phyloP scores from a whole-genome alignment of 768 basidiomycete genomes.

The Phylloporus sp. region DNA sequence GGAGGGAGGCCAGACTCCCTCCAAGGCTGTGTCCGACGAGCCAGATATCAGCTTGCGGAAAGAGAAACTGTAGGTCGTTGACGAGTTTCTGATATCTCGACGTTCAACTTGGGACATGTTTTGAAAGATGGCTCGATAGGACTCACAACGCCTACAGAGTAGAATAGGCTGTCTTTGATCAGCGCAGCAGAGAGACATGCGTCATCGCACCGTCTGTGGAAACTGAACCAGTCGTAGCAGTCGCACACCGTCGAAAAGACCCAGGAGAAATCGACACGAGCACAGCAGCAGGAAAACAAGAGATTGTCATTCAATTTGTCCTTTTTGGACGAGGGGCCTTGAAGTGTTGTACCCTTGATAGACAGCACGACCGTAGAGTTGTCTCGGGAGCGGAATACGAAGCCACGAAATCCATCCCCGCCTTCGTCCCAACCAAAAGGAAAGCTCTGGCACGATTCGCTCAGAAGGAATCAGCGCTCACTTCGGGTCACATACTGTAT shows the following conservation, averaged over 20 bases:
- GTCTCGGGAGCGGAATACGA: conserved; percentile 75
- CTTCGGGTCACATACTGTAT: conserved; percentile 32
- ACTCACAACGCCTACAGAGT: conserved; percentile 80
- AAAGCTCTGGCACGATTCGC: conserved; percentile 50
- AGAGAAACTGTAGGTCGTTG: conserved; percentile 53
- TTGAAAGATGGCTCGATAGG: neutral
- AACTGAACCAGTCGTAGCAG: conserved; percentile 56
- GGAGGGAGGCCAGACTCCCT: conserved; percentile 58
- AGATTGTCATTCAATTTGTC: conserved; percentile 94
- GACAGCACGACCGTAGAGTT: conserved; percentile 83
- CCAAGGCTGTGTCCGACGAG: conserved; percentile 61
- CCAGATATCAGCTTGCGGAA: conserved; percentile 60
- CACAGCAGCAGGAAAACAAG: conserved; percentile 92
- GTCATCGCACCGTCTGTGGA: conserved; percentile 69
- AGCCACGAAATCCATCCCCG: conserved; percentile 81
- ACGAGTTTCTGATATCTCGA: conserved; percentile 42
- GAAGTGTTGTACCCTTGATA: conserved; percentile 86
- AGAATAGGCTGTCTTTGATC: conserved; percentile 88
- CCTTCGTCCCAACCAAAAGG: conserved; percentile 73
- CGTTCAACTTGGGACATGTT: conserved; percentile 11
- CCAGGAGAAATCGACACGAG: conserved; percentile 86
- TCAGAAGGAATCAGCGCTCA: conserved; percentile 2
- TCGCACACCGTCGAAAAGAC: conserved; percentile 80
- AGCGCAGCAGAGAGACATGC: conserved; percentile 82
- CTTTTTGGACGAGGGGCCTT: conserved; percentile 81